phyloP scores from a whole-genome alignment of 148 eudicot species.

The Diospyros kaki region DNA sequence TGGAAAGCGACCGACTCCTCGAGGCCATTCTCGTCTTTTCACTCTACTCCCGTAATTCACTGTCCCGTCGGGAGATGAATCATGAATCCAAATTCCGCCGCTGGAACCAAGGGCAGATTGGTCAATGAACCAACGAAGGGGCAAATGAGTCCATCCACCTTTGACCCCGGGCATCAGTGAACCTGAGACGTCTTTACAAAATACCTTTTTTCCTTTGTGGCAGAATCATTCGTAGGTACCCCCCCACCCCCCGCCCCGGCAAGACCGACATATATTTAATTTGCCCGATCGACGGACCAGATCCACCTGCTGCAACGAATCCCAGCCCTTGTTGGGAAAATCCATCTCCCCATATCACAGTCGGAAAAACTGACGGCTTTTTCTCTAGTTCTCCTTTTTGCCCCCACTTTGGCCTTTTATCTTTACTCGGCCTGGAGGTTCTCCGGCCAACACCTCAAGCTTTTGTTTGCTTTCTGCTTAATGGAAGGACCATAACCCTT shows the following conservation, averaged over 20 bases:
- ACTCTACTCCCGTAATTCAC: background rate
- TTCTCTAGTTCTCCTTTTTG: slow-evolving; percentile 18
- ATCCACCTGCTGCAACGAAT: background rate
- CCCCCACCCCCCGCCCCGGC: background rate
- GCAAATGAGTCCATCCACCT: slow-evolving; percentile 1
- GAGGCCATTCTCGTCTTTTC: slow-evolving; percentile 12
- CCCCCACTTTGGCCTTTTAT: slow-evolving; percentile 17
- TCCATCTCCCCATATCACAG: background rate
- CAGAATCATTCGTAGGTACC: background rate
- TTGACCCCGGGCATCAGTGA: background rate
- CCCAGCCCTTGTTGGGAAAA: slow-evolving; percentile 21
- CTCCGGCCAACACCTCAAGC: slow-evolving; percentile 19
- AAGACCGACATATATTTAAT: background rate
- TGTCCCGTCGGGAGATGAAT: too few relatives aligned
- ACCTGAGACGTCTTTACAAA: background rate
- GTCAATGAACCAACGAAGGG: background rate
- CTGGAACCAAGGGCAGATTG: background rate
- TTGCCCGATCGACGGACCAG: slow-evolving; percentile 21
- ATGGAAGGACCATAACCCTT: slow-evolving; percentile 59
- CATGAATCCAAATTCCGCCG: too few relatives aligned
- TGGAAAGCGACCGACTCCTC: background rate
- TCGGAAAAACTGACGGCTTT: slow-evolving; percentile 2
- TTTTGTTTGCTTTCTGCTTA: slow-evolving; percentile 43
- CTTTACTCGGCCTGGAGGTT: slow-evolving; percentile 22
- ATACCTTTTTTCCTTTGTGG: background rate